A percentile compares a stretch with the other conserved stretches of the same genome.
These are phyloP conservation scores for Bruguiera gymnorhiza DNA, from an alignment of 345 rosid genomes.

Conservation along the genomic window DNA sequence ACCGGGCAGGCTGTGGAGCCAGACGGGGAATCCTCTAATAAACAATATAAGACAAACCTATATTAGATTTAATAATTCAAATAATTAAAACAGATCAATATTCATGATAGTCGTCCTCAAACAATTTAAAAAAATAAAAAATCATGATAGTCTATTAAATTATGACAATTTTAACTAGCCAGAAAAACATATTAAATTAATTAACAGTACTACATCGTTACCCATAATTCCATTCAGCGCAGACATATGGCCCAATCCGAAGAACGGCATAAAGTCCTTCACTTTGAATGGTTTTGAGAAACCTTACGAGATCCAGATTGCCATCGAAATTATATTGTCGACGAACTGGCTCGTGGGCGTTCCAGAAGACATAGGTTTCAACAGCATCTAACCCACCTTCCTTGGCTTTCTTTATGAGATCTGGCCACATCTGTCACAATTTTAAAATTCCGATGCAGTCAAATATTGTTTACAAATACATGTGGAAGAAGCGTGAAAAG, in stretches of 20 bases:
- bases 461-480: neutral
- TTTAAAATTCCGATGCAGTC: neutral
- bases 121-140: no score
- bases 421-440: constrained; percentile 60
- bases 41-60: neutral
- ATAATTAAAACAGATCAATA: no score
- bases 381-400: constrained; percentile 60
- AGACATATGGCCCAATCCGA: constrained; percentile 71
- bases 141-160: no score
- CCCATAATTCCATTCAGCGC: constrained; percentile 76
- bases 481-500: no score
- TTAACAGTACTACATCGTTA: neutral
- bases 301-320: constrained; percentile 48
- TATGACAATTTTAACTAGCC: no score
- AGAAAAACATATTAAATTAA: no score
- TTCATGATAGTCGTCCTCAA: no score
- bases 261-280: constrained; percentile 52
- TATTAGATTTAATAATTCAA: neutral
- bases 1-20: constrained; percentile 55
- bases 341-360: constrained; percentile 46
- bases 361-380: constrained; percentile 76
- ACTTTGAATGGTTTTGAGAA: constrained; percentile 46
- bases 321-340: constrained; percentile 49
- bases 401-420: constrained; percentile 48
- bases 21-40: constrained; percentile 58